A percentile compares a stretch with the other conserved stretches of the same genome.
phyloP scores from a whole-genome alignment of 1,284 basidiomycete species.

The Sparassis latifolia region DNA sequence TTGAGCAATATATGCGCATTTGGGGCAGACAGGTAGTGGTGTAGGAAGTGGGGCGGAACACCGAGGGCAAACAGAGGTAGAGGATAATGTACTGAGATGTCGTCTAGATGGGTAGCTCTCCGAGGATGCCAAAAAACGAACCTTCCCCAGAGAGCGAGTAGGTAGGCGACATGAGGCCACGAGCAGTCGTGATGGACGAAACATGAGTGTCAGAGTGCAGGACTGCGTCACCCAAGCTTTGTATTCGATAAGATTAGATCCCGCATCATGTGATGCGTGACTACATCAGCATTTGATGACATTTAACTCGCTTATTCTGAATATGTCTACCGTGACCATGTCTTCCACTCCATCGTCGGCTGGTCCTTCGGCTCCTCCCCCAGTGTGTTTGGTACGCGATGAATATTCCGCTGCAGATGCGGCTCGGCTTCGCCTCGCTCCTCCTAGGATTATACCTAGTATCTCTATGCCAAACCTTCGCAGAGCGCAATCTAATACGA shows the following conservation, averaged over 20 bases:
- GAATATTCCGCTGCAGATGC: slow-evolving; percentile 34
- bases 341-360: slow-evolving; percentile 11
- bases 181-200: background rate
- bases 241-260: no score
- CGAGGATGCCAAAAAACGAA: background rate
- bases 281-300: background rate
- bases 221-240: background rate
- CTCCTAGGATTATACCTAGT: background rate
- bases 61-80: slow-evolving; percentile 39
- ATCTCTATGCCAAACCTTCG: background rate
- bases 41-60: slow-evolving; percentile 55
- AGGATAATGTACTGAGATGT: slow-evolving; percentile 1
- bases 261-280: slow-evolving; percentile 19
- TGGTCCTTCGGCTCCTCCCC: slow-evolving; percentile 18
- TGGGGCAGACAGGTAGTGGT: slow-evolving; percentile 59
- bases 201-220: background rate
- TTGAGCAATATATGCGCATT: slow-evolving; percentile 58
- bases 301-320: background rate
- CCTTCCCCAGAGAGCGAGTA: background rate
- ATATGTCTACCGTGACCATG: slow-evolving; percentile 2
- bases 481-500: background rate
- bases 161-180: slow-evolving; percentile 1
- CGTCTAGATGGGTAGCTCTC: background rate
- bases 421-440: slow-evolving; percentile 36
- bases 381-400: slow-evolving; percentile 25